Base-by-base conservation (phyloP, 306 rosid genomes). In the Dryas drummondii region DNA sequence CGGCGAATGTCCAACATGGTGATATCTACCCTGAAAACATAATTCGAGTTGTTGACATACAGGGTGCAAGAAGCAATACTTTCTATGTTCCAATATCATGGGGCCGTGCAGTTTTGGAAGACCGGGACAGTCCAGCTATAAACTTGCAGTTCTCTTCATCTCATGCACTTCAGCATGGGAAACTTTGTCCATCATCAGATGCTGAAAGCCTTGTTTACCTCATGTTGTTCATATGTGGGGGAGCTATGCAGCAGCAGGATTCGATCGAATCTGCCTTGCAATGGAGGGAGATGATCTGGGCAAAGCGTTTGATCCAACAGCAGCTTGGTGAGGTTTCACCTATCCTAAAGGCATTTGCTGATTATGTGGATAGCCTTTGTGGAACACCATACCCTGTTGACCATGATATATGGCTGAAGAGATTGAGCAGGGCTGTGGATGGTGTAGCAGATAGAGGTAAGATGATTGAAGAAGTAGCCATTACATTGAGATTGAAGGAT, bases 71-170 rank as follows among this genome's bases (percentile, higher is more conserved):
- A 66, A 82, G 76, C 70, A 77, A 74, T 52, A 40, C n/a, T 44
- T 53, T 78, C 51, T 89, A 89, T 66, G 87, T 89, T 3, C 98
- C 96, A 0, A 84, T 89, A 81, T 84, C 92, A 56, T 93, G 98
- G 98, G 98, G 98, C 16, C 97, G 84, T 0, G 96, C 97, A 0
- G 97, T 93, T 66, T 78, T 93, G 69, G 98, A 93, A 83, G 98
- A 93, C 68, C 84, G 92, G 52, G 98, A 93, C 56, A 88, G 97
- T 69, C 97, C 98, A 48, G 96, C 92, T 5, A 85, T 93, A 84
- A 91, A 93, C 63, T 70, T 93, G 78, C 97, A 88, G 2, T 93
- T 86, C 84, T 93, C 98, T 68, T 93, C 97, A 5, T 87, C 97
- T 65, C 93, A 91, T 78, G 97, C 98, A 41, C 93, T 93, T 74